Conservation (phyloP, 306 rosid species). For the Chamaecrista fasciculata region DNA sequence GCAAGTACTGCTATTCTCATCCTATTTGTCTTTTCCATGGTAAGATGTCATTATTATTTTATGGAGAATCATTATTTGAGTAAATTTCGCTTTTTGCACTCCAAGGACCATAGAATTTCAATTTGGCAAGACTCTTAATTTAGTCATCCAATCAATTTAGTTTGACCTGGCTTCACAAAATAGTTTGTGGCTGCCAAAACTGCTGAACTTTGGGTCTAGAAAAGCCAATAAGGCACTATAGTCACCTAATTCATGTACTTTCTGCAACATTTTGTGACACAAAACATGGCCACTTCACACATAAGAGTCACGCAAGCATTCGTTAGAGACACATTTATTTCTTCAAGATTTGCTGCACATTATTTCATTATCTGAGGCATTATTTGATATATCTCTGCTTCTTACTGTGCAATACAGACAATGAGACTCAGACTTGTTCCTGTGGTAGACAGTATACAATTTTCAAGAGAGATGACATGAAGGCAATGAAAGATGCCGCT, state of each 20-base stretch:
- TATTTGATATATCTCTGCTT: not conserved
- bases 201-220: too few species aligned
- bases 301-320: too few species aligned
- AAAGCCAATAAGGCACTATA: too few species aligned
- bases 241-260: too few species aligned
- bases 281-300: too few species aligned
- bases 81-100: too few species aligned
- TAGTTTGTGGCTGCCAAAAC: too few species aligned
- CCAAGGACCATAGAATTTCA: too few species aligned
- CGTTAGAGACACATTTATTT: not conserved
- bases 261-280: too few species aligned
- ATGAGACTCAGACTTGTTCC: constrained; percentile 19
- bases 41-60: constrained; percentile 1
- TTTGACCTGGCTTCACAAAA: too few species aligned
- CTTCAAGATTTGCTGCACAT: not conserved
- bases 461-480: constrained; percentile 28
- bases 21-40: constrained; percentile 46
- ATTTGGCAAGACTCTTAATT: too few species aligned
- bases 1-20: constrained; percentile 31
- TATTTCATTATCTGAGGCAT: not conserved
- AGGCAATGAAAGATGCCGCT: constrained; percentile 37
- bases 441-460: constrained; percentile 30
- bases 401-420: constrained; percentile 19
- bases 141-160: too few species aligned
- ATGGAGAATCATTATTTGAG: not conserved